phyloP scores from a whole-genome alignment of 2,329 filamentous ascomycete genomes.

The Hypoxylon sp. region DNA sequence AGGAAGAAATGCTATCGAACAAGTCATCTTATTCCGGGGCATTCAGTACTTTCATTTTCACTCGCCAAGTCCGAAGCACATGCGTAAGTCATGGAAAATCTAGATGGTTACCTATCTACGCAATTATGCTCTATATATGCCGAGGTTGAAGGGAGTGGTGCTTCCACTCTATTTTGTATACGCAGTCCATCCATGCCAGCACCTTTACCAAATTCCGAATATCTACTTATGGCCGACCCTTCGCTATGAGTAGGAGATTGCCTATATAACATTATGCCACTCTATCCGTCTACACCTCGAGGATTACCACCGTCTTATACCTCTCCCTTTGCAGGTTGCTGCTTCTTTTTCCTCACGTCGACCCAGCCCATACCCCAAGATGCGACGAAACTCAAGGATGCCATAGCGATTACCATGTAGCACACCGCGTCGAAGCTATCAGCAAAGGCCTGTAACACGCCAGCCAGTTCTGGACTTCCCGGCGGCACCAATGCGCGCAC shows the following conservation, averaged over 20 bases:
- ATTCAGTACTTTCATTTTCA: not conserved
- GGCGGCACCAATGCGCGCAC: slow-evolving; percentile 48
- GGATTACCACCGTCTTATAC: slow-evolving; percentile 12
- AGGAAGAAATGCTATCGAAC: not conserved
- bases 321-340: slow-evolving; percentile 30
- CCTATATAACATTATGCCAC: slow-evolving; percentile 2
- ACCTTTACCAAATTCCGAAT: slow-evolving; percentile 1
- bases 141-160: slow-evolving; percentile 7
- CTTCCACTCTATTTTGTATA: slow-evolving; percentile 9
- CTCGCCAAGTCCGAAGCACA: slow-evolving; percentile 11
- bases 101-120: not conserved
- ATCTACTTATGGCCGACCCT: not conserved
- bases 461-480: slow-evolving; percentile 47
- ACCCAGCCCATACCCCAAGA: slow-evolving; percentile 50
- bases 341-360: slow-evolving; percentile 45
- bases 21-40: not conserved
- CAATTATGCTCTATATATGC: slow-evolving; percentile 8
- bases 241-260: slow-evolving; percentile 6
- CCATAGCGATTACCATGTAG: slow-evolving; percentile 47
- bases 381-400: slow-evolving; percentile 43
- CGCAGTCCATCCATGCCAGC: not conserved
- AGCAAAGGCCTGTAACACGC: slow-evolving; percentile 44
- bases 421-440: slow-evolving; percentile 46
- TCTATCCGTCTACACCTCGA: not conserved
- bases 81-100: not conserved